Evolutionary conservation across 805 yeast genomes (phyloP).

Genomic region (Candida endomychidarum): DNA sequence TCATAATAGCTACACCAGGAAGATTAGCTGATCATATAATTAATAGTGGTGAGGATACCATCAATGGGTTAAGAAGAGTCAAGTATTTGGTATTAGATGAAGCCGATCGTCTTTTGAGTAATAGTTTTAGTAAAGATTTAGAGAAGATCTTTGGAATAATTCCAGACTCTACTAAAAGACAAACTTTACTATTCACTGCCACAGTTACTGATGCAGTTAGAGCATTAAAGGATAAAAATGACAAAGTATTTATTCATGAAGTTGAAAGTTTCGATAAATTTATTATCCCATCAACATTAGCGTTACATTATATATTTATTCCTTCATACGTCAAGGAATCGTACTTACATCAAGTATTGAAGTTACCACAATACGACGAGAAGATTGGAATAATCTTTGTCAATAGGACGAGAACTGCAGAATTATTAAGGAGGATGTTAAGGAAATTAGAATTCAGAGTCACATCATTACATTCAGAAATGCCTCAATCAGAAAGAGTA

Average conservation of each 20-base stretch:
- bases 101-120: constrained; percentile 87
- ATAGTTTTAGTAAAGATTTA: constrained; percentile 79
- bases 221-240: constrained; percentile 64
- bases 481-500: constrained; percentile 91
- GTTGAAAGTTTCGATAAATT: constrained; percentile 70
- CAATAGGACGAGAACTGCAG: constrained; percentile 88
- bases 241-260: constrained; percentile 70
- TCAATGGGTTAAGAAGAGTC: constrained; percentile 73
- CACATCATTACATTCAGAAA: constrained; percentile 88
- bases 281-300: constrained; percentile 75
- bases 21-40: constrained; percentile 89
- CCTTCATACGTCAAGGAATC: constrained; percentile 93
- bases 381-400: constrained; percentile 85
- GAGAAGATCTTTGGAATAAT: constrained; percentile 67
- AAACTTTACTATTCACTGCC: constrained; percentile 90
- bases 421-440: constrained; percentile 75
- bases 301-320: constrained; percentile 65
- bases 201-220: constrained; percentile 93
- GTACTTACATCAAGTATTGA: constrained; percentile 67
- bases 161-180: constrained; percentile 73
- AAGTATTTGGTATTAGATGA: constrained; percentile 89
- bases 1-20: constrained; percentile 96
- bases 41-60: constrained; percentile 85
- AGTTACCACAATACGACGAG: constrained; percentile 59
- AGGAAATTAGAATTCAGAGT: constrained; percentile 73